Evolutionary conservation across 208 protist species (phyloP).

Genomic region (Vickermania ingenoplastis): DNA sequence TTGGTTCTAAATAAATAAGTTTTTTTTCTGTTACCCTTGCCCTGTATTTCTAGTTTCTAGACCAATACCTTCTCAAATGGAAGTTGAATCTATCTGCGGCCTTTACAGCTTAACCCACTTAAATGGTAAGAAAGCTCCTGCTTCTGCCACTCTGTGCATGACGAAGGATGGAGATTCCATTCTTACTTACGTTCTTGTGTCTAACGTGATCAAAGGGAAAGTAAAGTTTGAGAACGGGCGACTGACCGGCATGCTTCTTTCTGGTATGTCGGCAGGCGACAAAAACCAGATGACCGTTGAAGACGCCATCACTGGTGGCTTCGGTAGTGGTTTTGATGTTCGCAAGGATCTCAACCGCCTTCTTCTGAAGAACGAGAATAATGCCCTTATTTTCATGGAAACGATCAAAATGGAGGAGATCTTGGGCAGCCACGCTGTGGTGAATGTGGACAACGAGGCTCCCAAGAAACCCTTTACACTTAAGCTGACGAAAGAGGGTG

Average conservation of each 20-base stretch:
- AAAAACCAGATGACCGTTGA: conserved; percentile 41
- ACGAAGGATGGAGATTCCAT: conserved; percentile 19
- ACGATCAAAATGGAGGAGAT: conserved; percentile 27
- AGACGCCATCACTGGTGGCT: conserved; percentile 25
- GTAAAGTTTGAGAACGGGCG: conserved; percentile 18
- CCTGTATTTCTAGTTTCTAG: background rate
- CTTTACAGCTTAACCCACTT: conserved; percentile 38
- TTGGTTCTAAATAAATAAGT: too few relatives aligned
- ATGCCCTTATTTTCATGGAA: conserved; percentile 27
- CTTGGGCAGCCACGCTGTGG: conserved; percentile 49
- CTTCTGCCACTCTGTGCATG: conserved; percentile 24
- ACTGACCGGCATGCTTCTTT: conserved; percentile 28
- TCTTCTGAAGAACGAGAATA: conserved; percentile 40
- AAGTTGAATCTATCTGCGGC: conserved; percentile 38
- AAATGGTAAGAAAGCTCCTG: conserved; percentile 19
- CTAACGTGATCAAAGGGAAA: conserved; percentile 36
- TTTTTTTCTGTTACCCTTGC: background rate
- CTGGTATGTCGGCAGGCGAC: conserved; percentile 23
- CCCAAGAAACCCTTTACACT: conserved; percentile 33
- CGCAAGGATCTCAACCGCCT: conserved; percentile 20
- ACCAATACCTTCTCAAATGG: background rate
- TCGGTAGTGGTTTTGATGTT: conserved; percentile 37
- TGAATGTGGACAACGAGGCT: conserved; percentile 35
- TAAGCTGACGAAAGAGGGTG: conserved; percentile 22
- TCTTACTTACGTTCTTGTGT: conserved; percentile 21